These are phyloP conservation scores for Lactarius evosmus DNA, from an alignment of 768 basidiomycete species.

Conservation along the genomic window DNA sequence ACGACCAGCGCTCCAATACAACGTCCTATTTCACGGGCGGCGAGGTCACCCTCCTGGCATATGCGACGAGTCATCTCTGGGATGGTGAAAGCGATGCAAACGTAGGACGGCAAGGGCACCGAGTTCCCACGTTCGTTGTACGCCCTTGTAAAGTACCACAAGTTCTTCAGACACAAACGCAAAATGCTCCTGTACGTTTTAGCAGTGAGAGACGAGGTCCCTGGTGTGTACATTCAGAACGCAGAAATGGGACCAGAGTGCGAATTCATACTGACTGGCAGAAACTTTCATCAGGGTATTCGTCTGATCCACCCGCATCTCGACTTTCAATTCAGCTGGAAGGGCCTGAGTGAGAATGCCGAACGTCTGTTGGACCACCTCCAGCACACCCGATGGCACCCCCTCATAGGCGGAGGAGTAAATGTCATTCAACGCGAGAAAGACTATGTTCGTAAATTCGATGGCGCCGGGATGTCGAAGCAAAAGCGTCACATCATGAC, in stretches of 20 bases:
- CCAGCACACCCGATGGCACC: neutral
- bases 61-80: no score
- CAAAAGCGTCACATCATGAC: neutral
- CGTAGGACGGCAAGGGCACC: no score
- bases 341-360: neutral
- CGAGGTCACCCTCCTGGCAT: no score
- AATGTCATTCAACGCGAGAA: neutral
- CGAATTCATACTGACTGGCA: no score
- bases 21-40: no score
- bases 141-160: constrained; percentile 1
- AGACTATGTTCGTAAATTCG: neutral
- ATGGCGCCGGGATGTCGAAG: neutral
- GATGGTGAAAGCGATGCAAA: no score
- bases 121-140: neutral
- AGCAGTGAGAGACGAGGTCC: neutral
- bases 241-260: neutral
- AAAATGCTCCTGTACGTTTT: neutral
- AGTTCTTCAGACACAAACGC: neutral
- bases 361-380: neutral
- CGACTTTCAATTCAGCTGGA: no score
- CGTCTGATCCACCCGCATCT: no score
- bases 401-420: neutral
- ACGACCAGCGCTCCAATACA: no score
- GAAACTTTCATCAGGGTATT: no score
- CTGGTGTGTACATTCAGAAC: neutral